Evolutionary conservation across 2,329 filamentous ascomycete species (phyloP), one percentile per base, ranked within the genome.

Genomic region (Huntiella bhutanensis): DNA sequence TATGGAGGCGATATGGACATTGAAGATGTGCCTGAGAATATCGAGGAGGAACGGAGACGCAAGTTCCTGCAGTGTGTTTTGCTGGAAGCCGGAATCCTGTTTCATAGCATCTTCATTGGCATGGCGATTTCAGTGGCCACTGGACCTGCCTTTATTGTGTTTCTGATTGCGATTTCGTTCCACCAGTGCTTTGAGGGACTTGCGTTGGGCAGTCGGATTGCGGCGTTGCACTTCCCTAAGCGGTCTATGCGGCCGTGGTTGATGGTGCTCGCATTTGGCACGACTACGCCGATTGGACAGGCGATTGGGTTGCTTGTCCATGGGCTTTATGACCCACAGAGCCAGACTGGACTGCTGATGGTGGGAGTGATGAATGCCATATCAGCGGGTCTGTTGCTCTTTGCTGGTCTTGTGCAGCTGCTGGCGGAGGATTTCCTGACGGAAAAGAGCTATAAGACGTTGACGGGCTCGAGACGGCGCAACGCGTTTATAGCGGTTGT

Each of bases 151-250:
- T 91, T 91, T 56, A 66, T 84, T 37, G 80, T 88, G 10, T 82
- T 91, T 52, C 66, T 91, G 0, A 68, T 87, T 28, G 83, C 83
- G 43, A 86, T 91, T 51, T 76, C 74, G 52, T 87, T 88, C 60
- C 83, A 91, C 56, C 82, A 93, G 63, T 85, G 82, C 1, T 93
- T 93, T 53, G 85, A 93, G 63, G 85, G 85, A 2, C 75, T 93
- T 11, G 85, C 85, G 0, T 72, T 93, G 4, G 85, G 85, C 5
- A 82, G 82, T 38, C 45, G 85, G 49, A 93, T 93, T 54, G 82
- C 84, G 0, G 80, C 82, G 7, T 75, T 93, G 22, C 76, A 80
- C 58, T 94, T 95, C 56, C 74, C 82, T 0, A 70, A 71, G 15
- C 70, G 71, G 2, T 88, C 82, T 0, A 63, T 73, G 1, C 81